Conservation (phyloP, 768 basidiomycete species). For the Clavulina sp. region DNA sequence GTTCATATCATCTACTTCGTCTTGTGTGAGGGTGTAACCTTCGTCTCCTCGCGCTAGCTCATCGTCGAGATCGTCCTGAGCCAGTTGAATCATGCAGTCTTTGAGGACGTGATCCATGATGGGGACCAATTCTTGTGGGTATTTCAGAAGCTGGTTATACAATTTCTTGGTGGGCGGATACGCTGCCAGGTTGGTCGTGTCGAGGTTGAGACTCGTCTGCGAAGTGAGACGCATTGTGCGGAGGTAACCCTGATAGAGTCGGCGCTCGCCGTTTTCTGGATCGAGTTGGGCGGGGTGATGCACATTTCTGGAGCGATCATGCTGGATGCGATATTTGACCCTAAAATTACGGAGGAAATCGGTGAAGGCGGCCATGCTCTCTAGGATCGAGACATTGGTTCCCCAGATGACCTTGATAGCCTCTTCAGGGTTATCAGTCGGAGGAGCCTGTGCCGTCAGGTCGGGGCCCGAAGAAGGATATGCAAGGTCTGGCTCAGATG, state of each 20-base stretch:
- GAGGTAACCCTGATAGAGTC: constrained; percentile 66
- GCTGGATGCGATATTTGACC: constrained; percentile 60
- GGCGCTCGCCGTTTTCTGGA: constrained; percentile 48
- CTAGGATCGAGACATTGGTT: constrained; percentile 80
- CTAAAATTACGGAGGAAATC: constrained; percentile 88
- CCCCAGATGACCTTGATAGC: constrained; percentile 85
- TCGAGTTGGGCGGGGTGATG: constrained; percentile 28
- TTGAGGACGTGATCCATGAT: constrained; percentile 95
- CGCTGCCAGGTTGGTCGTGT: constrained; percentile 67
- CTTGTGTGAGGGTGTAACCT: constrained; percentile 34
- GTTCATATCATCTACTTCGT: constrained; percentile 79
- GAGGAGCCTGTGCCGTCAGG: constrained; percentile 42
- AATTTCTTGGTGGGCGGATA: constrained; percentile 77
- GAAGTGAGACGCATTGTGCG: constrained; percentile 77
- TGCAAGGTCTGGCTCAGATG: constrained; percentile 26
- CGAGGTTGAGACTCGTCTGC: constrained; percentile 86
- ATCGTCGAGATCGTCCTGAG: constrained; percentile 64
- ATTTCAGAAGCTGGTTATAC: constrained; percentile 68
- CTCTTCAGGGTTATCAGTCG: constrained; percentile 61
- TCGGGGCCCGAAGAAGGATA: constrained; percentile 3
- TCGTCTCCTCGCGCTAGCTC: constrained; percentile 44
- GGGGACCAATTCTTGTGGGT: constrained; percentile 93
- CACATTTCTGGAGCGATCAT: constrained; percentile 48
- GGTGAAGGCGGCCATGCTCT: constrained; percentile 81
- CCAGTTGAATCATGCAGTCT: constrained; percentile 78